Percentiles rank a stretch among this genome's conserved stretches.
Evolutionary conservation across 345 rosid species (phyloP).

Genomic region (Lumnitzera racemosa): DNA sequence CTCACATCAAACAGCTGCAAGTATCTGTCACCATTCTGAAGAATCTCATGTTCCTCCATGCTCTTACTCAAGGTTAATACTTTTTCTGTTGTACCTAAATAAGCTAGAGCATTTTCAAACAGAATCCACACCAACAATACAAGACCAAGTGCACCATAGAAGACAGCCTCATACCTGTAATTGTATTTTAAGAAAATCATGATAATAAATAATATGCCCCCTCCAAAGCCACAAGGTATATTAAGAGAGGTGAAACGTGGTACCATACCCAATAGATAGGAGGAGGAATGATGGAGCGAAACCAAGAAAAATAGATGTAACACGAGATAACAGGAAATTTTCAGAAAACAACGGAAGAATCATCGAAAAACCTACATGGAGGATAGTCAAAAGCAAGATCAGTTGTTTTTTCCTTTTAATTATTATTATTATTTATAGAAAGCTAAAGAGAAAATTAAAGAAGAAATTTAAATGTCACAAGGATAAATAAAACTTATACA

Average conservation of each 20-base stretch:
- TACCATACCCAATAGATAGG: conserved; percentile 74
- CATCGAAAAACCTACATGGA: conserved; percentile 58
- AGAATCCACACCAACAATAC: conserved; percentile 80
- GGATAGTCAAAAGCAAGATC: conserved; percentile 3
- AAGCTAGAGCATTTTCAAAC: conserved; percentile 61
- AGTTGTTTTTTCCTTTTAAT: neutral
- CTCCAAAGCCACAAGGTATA: too few species aligned
- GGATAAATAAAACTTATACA: too few species aligned
- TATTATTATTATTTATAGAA: neutral
- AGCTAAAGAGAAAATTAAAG: neutral
- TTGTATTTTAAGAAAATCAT: conserved; percentile 13
- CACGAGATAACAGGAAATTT: conserved; percentile 57
- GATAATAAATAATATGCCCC: too few species aligned
- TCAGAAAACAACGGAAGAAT: conserved; percentile 79
- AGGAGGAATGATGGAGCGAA: conserved; percentile 89
- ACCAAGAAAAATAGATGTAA: conserved; percentile 82
- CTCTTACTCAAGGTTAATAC: conserved; percentile 28
- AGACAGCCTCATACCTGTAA: conserved; percentile 86
- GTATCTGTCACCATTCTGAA: conserved; percentile 55
- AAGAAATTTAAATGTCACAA: too few species aligned
- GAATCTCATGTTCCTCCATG: conserved; percentile 23
- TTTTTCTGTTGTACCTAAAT: conserved; percentile 33
- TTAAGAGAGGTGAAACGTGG: conserved; percentile 2
- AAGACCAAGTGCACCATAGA: conserved; percentile 75
- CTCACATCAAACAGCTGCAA: conserved; percentile 79